These are phyloP conservation scores for Sodiomyces alkalinus DNA, from an alignment of 2,329 filamentous ascomycete genomes.

Conservation along the genomic window DNA sequence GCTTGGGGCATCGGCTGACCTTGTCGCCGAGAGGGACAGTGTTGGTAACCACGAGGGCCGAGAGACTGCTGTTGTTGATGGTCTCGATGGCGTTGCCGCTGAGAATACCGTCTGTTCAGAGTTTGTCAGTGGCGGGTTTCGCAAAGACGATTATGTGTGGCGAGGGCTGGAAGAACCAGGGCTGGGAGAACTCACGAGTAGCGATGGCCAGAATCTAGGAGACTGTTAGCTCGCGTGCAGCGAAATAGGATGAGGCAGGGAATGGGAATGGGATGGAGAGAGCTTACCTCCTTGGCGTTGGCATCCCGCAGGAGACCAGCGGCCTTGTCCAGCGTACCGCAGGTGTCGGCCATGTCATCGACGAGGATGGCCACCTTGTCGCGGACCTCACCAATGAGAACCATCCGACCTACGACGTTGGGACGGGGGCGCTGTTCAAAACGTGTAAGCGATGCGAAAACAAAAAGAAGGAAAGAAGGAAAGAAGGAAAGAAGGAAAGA, in stretches of 20 bases:
- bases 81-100: slow-evolving; percentile 79
- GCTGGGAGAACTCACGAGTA: background rate
- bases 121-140: slow-evolving; percentile 1
- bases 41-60: slow-evolving; percentile 78
- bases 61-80: slow-evolving; percentile 63
- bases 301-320: slow-evolving; percentile 79
- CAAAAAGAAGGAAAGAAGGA: background rate
- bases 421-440: slow-evolving; percentile 44
- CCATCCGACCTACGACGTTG: slow-evolving; percentile 86
- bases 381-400: slow-evolving; percentile 81
- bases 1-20: slow-evolving; percentile 59
- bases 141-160: background rate
- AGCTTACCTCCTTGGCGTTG: slow-evolving; percentile 62
- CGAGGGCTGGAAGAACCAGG: background rate
- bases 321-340: slow-evolving; percentile 71
- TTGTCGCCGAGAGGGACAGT: slow-evolving; percentile 49
- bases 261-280: background rate
- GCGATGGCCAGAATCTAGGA: slow-evolving; percentile 1
- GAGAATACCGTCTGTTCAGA: slow-evolving; percentile 56
- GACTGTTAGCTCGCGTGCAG: background rate
- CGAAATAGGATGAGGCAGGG: too few relatives aligned
- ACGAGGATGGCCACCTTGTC: slow-evolving; percentile 91
- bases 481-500: slow-evolving; percentile 1
- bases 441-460: too few relatives aligned
- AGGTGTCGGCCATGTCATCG: slow-evolving; percentile 96